Percentiles rank a stretch among this genome's conserved stretches.
phyloP scores from a whole-genome alignment of 768 basidiomycete species.

The Postia placenta region DNA sequence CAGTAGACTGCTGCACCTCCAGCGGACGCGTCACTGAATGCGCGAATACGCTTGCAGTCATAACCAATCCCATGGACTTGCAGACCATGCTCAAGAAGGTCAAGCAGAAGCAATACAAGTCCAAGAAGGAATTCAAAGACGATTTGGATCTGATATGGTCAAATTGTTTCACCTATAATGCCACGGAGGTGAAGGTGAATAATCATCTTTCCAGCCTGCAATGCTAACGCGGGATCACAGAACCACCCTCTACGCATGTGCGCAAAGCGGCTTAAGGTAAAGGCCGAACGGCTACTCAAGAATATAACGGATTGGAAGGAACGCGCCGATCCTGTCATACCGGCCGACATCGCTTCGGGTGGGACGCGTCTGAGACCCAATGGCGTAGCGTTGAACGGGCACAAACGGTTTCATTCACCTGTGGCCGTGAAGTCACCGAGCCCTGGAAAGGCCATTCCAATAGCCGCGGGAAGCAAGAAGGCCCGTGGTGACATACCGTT shows the following conservation, averaged over 20 bases:
- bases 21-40: neutral
- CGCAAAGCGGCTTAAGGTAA: conserved; percentile 73
- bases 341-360: conserved; percentile 31
- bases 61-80: conserved; percentile 93
- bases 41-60: conserved; percentile 47
- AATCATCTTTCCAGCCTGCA: neutral
- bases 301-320: conserved; percentile 89
- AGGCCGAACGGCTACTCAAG: conserved; percentile 80
- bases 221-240: conserved; percentile 31
- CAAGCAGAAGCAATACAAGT: conserved; percentile 88
- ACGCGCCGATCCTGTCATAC: conserved; percentile 64
- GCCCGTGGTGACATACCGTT: conserved; percentile 45
- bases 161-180: conserved; percentile 92
- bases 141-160: conserved; percentile 97
- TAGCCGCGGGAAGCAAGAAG: conserved; percentile 15
- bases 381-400: conserved; percentile 31
- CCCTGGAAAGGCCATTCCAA: conserved; percentile 15
- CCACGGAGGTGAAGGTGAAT: conserved; percentile 59
- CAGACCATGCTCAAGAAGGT: conserved; percentile 91
- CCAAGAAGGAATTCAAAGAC: conserved; percentile 87
- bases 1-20: conserved; percentile 18
- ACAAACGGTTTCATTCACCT: conserved; percentile 39
- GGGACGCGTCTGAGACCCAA: conserved; percentile 21
- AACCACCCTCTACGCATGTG: conserved; percentile 84
- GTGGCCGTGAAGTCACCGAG: conserved; percentile 28